phyloP scores from a whole-genome alignment of 2,329 filamentous ascomycete genomes.

The Fusarium sororula region DNA sequence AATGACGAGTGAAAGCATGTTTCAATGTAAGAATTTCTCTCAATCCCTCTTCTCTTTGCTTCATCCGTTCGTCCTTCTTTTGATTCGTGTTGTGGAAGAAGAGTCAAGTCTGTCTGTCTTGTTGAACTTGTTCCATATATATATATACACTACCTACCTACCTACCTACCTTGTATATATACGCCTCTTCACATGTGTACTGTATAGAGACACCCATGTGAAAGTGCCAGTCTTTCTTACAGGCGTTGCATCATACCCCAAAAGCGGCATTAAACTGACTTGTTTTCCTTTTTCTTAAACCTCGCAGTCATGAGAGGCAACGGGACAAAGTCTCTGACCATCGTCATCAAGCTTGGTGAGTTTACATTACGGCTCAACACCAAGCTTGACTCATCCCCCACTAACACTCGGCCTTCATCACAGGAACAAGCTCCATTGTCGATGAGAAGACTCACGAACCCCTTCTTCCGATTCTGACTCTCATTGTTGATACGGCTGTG shows the following conservation, averaged over 20 bases:
- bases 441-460: constrained; percentile 96
- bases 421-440: constrained; percentile 98
- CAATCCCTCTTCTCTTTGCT: constrained; percentile 12
- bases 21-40: constrained; percentile 38
- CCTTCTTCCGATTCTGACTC: constrained; percentile 85
- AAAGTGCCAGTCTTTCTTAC: constrained; percentile 5
- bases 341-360: constrained; percentile 90
- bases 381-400: constrained; percentile 16
- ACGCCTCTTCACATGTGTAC: constrained; percentile 7
- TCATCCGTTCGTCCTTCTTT: constrained; percentile 22
- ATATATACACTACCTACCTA: not conserved
- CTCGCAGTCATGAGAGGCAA: constrained; percentile 68
- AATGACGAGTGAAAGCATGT: constrained; percentile 42
- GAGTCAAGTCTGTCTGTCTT: not conserved
- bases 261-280: constrained; percentile 62
- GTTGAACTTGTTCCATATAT: constrained; percentile 6
- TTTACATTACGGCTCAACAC: not conserved
- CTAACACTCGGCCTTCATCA: constrained; percentile 52
- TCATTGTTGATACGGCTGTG: constrained; percentile 94
- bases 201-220: constrained; percentile 15
- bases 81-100: constrained; percentile 14
- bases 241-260: not conserved
- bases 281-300: not conserved
- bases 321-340: constrained; percentile 54
- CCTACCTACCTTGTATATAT: constrained; percentile 5